Conservation (phyloP, 1,284 basidiomycete species). For the Amylostereum areolatum region DNA sequence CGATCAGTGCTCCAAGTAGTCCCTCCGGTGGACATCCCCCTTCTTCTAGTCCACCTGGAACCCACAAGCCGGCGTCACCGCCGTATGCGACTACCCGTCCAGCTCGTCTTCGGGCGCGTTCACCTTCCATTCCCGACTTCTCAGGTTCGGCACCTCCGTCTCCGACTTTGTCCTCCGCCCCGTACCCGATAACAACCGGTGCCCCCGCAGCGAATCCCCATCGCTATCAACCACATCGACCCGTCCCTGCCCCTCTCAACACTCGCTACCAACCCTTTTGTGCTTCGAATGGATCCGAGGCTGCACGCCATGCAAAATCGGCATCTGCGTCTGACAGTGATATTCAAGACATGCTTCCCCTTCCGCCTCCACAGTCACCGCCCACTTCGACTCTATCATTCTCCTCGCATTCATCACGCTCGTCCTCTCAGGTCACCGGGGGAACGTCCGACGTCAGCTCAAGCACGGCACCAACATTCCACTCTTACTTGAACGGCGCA, state of each 20-base stretch:
- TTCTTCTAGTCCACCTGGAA: constrained; percentile 11
- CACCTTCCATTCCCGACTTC: constrained; percentile 35
- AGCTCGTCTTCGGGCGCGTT: constrained; percentile 28
- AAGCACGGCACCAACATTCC: constrained; percentile 26
- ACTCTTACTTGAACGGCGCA: constrained; percentile 16
- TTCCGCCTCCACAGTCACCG: constrained; percentile 61
- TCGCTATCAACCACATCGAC: constrained; percentile 37
- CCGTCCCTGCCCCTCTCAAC: constrained; percentile 25
- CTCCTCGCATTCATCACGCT: constrained; percentile 62
- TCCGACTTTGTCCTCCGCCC: constrained; percentile 16
- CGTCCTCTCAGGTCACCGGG: constrained; percentile 33
- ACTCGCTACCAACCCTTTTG: constrained; percentile 32
- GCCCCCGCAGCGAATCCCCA: constrained; percentile 51
- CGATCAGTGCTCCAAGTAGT: constrained; percentile 19
- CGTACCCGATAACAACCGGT: constrained; percentile 55
- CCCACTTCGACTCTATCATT: constrained; percentile 63
- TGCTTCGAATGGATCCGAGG: constrained; percentile 3
- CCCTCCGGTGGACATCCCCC: constrained; percentile 12
- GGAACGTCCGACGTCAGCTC: constrained; percentile 29
- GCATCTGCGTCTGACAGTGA: constrained; percentile 28
- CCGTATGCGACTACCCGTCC: constrained; percentile 28
- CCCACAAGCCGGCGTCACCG: constrained; percentile 14
- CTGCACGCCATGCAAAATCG: constrained; percentile 7
- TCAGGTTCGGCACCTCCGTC: constrained; percentile 22
- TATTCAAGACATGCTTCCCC: constrained; percentile 40